Evolutionary conservation across 163 green algal genomes (phyloP).

Genomic region (Prototheca wickerhamii): DNA sequence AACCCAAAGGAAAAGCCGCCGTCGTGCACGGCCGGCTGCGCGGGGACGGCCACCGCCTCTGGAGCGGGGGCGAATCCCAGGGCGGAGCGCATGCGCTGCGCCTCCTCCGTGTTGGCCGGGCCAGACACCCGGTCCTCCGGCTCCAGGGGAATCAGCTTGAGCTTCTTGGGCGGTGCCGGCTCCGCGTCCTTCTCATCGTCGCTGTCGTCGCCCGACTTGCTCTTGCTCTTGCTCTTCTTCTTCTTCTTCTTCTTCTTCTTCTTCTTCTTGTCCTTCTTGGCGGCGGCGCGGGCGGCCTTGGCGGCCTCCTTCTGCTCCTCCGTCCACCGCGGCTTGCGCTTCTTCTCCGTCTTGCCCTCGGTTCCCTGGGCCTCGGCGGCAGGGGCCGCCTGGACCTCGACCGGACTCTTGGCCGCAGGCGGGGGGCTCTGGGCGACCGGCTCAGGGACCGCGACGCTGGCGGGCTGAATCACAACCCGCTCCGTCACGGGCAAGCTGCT

Average conservation of each 20-base stretch:
- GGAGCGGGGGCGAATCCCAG: conserved; percentile 14
- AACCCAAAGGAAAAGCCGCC: not conserved
- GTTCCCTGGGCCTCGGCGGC: not conserved
- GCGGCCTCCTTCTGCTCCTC: conserved; percentile 2
- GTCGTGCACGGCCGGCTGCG: not conserved
- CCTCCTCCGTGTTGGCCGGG: conserved; percentile 41
- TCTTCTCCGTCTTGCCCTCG: conserved; percentile 12
- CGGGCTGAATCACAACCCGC: too few relatives aligned
- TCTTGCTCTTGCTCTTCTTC: conserved; percentile 2
- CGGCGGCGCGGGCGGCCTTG: not conserved
- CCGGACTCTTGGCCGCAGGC: not conserved
- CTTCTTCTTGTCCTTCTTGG: not conserved
- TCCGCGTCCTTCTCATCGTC: not conserved
- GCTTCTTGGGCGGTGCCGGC: conserved; percentile 7
- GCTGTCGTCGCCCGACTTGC: not conserved
- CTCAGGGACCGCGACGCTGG: too few relatives aligned
- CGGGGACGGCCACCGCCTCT: not conserved
- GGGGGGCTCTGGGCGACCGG: not conserved
- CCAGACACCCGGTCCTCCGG: conserved; percentile 33
- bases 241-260: conserved; percentile 22
- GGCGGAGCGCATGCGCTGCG: conserved; percentile 23
- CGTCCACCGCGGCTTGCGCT: conserved; percentile 7
- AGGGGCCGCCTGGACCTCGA: not conserved
- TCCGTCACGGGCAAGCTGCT: too few relatives aligned
- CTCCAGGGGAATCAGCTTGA: conserved; percentile 1